A percentile compares a stretch with the other conserved stretches of the same genome.
Conservation (phyloP, 805 yeast genomes). For the Metschnikowia gelsemii region DNA sequence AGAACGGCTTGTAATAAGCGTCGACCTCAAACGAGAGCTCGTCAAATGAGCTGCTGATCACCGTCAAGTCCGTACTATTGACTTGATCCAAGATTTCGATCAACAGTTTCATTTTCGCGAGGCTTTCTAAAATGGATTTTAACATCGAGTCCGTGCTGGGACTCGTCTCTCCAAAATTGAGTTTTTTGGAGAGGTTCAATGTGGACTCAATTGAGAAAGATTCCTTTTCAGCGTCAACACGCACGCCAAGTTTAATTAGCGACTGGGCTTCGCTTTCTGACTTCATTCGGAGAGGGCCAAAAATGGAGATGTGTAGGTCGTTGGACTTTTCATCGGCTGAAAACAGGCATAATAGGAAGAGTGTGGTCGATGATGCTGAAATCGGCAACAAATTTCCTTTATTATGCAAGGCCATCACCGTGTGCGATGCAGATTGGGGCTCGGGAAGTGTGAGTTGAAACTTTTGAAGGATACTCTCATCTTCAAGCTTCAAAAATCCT, state of each 20-base stretch:
- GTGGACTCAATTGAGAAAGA: constrained; percentile 32
- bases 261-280: constrained; percentile 16
- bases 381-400: constrained; percentile 32
- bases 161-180: constrained; percentile 20
- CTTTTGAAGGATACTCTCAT: neutral
- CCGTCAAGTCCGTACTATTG: constrained; percentile 26
- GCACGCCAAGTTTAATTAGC: constrained; percentile 24
- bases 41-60: constrained; percentile 28
- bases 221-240: constrained; percentile 22
- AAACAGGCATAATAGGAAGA: constrained; percentile 33
- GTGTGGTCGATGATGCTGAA: constrained; percentile 32
- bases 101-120: constrained; percentile 33
- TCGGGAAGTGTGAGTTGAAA: constrained; percentile 6
- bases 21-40: constrained; percentile 32
- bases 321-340: constrained; percentile 21
- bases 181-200: constrained; percentile 27
- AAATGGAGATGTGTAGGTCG: constrained; percentile 27
- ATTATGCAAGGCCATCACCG: constrained; percentile 22
- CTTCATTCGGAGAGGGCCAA: constrained; percentile 24
- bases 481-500: constrained; percentile 25
- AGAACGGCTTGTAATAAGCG: constrained; percentile 19
- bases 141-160: constrained; percentile 19
- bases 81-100: constrained; percentile 37
- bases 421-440: constrained; percentile 2
- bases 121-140: constrained; percentile 27